A percentile compares a stretch with the other conserved stretches of the same genome.
Evolutionary conservation across 208 protist genomes (phyloP).

Genomic region (Vickermania ingenoplastis): DNA sequence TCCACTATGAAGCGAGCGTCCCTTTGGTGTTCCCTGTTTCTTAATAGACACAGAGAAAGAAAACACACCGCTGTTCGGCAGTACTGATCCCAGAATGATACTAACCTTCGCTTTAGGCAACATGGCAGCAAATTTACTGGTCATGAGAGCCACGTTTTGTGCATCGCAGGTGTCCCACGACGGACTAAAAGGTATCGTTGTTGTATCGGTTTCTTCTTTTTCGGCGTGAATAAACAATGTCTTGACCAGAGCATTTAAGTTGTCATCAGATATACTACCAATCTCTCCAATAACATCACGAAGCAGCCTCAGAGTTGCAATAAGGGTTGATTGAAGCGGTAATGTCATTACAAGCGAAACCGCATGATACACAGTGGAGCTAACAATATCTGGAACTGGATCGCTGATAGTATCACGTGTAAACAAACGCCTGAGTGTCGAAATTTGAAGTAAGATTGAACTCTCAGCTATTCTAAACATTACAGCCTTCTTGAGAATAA

Average conservation of each 20-base stretch:
- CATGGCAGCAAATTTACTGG: slow-evolving; percentile 68
- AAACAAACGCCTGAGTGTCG: slow-evolving; percentile 65
- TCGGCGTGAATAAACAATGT: slow-evolving; percentile 76
- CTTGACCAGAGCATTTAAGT: slow-evolving; percentile 34
- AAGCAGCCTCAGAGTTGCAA: slow-evolving; percentile 68
- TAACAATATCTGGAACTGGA: slow-evolving; percentile 21
- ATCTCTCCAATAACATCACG: slow-evolving; percentile 77
- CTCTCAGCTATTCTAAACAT: slow-evolving; percentile 57
- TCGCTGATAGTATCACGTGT: slow-evolving; percentile 3
- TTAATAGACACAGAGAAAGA: slow-evolving; percentile 80
- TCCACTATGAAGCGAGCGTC: slow-evolving; percentile 83
- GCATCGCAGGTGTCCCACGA: slow-evolving; percentile 75
- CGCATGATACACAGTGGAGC: slow-evolving; percentile 68
- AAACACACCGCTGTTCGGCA: slow-evolving; percentile 68
- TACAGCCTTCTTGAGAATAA: slow-evolving; percentile 41
- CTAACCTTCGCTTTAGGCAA: slow-evolving; percentile 73
- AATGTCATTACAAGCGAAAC: slow-evolving; percentile 74
- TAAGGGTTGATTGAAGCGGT: slow-evolving; percentile 74
- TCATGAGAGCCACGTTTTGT: slow-evolving; percentile 61
- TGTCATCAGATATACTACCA: slow-evolving; percentile 28
- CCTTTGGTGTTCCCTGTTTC: slow-evolving; percentile 68
- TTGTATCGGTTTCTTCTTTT: slow-evolving; percentile 5
- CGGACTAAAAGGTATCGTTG: slow-evolving; percentile 58
- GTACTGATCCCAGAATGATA: slow-evolving; percentile 71
- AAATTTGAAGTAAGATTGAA: slow-evolving; percentile 67